Evolutionary conservation across 2,329 filamentous ascomycete genomes (phyloP), one percentile per base, ranked within the genome.

Genomic region (Aspergillus sp.): DNA sequence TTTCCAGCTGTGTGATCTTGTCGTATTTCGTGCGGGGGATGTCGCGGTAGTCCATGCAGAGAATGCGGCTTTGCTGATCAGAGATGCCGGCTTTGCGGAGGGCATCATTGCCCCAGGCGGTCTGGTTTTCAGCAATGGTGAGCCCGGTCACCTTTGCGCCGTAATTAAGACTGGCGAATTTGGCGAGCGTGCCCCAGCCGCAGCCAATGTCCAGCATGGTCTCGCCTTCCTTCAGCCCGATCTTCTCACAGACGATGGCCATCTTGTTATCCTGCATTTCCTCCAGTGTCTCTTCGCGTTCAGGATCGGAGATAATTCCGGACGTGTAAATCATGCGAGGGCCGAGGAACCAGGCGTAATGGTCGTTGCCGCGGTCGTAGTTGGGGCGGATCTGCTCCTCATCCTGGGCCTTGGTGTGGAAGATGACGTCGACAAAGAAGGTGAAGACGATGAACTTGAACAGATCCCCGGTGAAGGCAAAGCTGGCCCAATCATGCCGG

Each of bases 21-120:
- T 91, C 82, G 78, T 90, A 95, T 56, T 79, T 76, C 58, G 83
- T 76, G n/a, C 86, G 87, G 30, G 89, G 88, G 57, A 92, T 92
- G 65, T 95, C 91, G 64, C 91, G 89, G 79, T 95, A 95, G 73
- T 95, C 90, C 84, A 91, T 90, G 81, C 90, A 95, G 55, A 94
- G 79, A 67, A 95, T 90, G 60, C 82, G 85, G 77, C 87, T 91
- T 77, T 95, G 90, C 61, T 87, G 82, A 74, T 94, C 89, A 49
- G 86, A 72, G 51, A 95, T 82, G 51, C 88, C 88, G 54, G 82
- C 85, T 66, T 86, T 86, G 70, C 87, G 85, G 59, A 95, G 82
- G 58, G 87, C 88, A 64, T 81, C 83, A 78, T 95, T 95, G 62
- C 90, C 91, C 89, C 90, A 95, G 43, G 88, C 88, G 48, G 90